A percentile compares a stretch with the other conserved stretches of the same genome.
These are phyloP conservation scores for Boletus calvinii DNA, from an alignment of 1,284 basidiomycete species.

Conservation along the genomic window DNA sequence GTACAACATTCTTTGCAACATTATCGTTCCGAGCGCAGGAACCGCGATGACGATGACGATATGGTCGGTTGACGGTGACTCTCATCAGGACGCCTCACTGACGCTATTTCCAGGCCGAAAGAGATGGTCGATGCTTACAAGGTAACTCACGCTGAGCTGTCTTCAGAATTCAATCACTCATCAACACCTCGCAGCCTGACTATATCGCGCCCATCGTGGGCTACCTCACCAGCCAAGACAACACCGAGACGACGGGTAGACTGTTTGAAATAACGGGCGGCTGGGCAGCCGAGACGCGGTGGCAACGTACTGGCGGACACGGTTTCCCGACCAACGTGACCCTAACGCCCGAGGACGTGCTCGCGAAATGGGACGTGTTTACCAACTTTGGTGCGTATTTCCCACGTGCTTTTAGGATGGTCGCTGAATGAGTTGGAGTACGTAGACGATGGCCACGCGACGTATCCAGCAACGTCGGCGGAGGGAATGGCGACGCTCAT, in stretches of 20 bases:
- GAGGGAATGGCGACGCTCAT: slow-evolving; percentile 81
- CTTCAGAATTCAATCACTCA: background rate
- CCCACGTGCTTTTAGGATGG: background rate
- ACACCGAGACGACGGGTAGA: slow-evolving; percentile 71
- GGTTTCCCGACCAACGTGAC: slow-evolving; percentile 81
- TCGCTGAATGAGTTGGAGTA: slow-evolving; percentile 3
- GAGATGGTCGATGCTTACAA: slow-evolving; percentile 96
- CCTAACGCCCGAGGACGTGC: slow-evolving; percentile 77
- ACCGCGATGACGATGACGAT: slow-evolving; percentile 90
- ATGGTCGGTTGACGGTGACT: slow-evolving; percentile 47
- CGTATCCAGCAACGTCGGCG: slow-evolving; percentile 67
- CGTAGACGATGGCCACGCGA: slow-evolving; percentile 73
- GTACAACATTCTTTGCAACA: slow-evolving; percentile 88
- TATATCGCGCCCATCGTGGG: slow-evolving; percentile 91
- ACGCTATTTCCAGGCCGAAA: slow-evolving; percentile 57
- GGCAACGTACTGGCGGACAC: slow-evolving; percentile 88
- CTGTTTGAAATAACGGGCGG: slow-evolving; percentile 92
- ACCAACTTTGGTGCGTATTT: slow-evolving; percentile 72
- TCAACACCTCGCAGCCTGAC: slow-evolving; percentile 62
- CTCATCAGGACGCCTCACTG: background rate
- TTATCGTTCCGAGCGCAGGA: slow-evolving; percentile 87
- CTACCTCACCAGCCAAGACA: slow-evolving; percentile 85
- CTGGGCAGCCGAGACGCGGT: slow-evolving; percentile 90
- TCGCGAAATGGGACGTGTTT: slow-evolving; percentile 77
- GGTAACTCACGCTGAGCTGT: slow-evolving; percentile 36